Evolutionary conservation across 176 grass and related monocot species (phyloP), one percentile per base, ranked within the genome.

Genomic region (Avena sativa): DNA sequence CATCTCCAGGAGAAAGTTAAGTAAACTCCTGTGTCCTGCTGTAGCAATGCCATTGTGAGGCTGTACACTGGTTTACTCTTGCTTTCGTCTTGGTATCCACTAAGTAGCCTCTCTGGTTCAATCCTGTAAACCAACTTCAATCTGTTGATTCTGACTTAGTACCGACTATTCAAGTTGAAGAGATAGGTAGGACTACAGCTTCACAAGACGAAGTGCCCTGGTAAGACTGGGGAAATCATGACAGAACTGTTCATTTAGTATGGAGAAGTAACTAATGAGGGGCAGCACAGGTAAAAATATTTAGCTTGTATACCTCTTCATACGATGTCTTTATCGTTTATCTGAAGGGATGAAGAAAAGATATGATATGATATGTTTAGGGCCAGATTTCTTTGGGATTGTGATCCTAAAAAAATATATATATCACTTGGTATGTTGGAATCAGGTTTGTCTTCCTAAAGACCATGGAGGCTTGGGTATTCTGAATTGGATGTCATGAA

Each of bases 201-300:
- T 90, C 63, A 86, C 61, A 85, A 81, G 23, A 85, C 69, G 71
- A 72, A 32, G 36, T 12, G 8, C 19, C 16, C 14, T 52, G 66
- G 2, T 66, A 32, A 53, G 10, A 61, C 20, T 38, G 8, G 38
- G n/a, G 14, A 67, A 56, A 19, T 40, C 51, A 77, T 79, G 62
- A 69, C 62, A 79, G 73, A 4, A 43, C 20, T 20, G 12, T 28
- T 36, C 16, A 10, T 83, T 23, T n/a, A 62, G 51, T 14, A 91
- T 77, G 51, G 76, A 40, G 15, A 76, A 68, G 76, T 81, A 80
- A 80, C 52, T 83, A 76, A 83, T 36, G 78, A 46, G 15, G n/a
- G 86, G 44, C 20, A 83, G 28, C 0, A 56, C 11, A 83, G 43
- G 3, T 13, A 55, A 21, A 79, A 0, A 79, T 11, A 9, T 67